Conservation (phyloP, 1,139 yeast species). For the Suzukiozyma palmioleophila region DNA sequence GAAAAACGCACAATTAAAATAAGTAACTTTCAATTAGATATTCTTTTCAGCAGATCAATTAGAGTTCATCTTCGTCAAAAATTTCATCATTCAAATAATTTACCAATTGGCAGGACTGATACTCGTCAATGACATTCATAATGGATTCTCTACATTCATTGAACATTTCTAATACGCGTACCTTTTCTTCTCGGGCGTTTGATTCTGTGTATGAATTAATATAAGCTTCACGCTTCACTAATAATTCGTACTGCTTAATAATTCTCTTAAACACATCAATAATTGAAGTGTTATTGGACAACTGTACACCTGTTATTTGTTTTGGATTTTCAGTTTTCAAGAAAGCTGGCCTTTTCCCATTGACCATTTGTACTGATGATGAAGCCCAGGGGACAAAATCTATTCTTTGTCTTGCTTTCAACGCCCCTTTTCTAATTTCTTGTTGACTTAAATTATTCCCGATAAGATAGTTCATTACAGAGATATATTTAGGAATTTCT, state of each 20-base stretch:
- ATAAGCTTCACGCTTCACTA: conserved; percentile 80
- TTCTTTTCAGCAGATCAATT: no score
- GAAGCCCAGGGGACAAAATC: conserved; percentile 87
- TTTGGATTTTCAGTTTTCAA: conserved; percentile 16
- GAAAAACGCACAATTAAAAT: no score
- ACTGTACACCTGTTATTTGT: conserved; percentile 67
- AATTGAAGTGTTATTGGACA: conserved; percentile 75
- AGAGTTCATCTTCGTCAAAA: conserved; percentile 5
- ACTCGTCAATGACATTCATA: conserved; percentile 66
- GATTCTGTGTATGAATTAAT: conserved; percentile 67
- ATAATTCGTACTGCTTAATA: conserved; percentile 71
- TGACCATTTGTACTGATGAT: conserved; percentile 72
- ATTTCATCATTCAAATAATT: conserved; percentile 49
- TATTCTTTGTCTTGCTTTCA: conserved; percentile 74
- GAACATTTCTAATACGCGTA: conserved; percentile 65
- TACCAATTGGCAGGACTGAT: conserved; percentile 53
- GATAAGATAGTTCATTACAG: conserved; percentile 71
- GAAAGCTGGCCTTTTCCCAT: conserved; percentile 72
- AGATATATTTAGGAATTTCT: conserved; percentile 49
- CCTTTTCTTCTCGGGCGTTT: conserved; percentile 40
- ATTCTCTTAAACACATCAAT: conserved; percentile 62
- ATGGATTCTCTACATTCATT: conserved; percentile 75
- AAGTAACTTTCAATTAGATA: no score
- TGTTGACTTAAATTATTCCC: conserved; percentile 62
- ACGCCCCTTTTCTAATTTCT: conserved; percentile 76